These are phyloP conservation scores for Plasmodium cynomolgi DNA, from an alignment of 169 alveolate species.

Conservation along the genomic window DNA sequence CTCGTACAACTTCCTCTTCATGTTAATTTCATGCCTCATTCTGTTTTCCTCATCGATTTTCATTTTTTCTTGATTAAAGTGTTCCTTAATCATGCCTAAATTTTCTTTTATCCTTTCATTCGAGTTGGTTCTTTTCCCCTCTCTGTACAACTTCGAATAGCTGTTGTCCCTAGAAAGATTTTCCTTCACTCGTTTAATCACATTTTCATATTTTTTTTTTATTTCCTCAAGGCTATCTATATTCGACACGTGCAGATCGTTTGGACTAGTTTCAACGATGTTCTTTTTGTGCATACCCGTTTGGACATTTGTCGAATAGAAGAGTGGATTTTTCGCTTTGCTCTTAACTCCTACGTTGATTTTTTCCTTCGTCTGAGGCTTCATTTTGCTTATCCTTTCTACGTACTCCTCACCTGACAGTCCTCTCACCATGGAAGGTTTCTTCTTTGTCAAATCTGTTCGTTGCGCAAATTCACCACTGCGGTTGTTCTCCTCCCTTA, in stretches of 20 bases:
- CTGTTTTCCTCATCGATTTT: slow-evolving; percentile 30
- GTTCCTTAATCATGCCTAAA: slow-evolving; percentile 27
- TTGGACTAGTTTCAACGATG: not conserved
- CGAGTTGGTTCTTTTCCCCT: slow-evolving; percentile 11
- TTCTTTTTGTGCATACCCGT: not conserved
- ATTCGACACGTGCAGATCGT: not conserved
- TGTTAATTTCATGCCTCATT: slow-evolving; percentile 34
- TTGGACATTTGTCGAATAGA: slow-evolving; percentile 8
- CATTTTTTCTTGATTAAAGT: slow-evolving; percentile 24
- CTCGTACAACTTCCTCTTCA: slow-evolving; percentile 58
- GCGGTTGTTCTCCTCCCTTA: not conserved
- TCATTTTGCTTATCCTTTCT: not conserved
- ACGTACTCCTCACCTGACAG: not conserved
- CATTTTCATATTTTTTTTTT: slow-evolving; percentile 48
- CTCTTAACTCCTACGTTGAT: not conserved
- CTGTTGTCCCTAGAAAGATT: not conserved
- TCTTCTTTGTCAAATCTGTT: not conserved
- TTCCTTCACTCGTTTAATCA: slow-evolving; percentile 2
- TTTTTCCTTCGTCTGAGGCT: not conserved
- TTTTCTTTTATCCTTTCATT: slow-evolving; percentile 42
- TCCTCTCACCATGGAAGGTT: not conserved
- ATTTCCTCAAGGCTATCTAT: not conserved
- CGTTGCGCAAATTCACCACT: not conserved
- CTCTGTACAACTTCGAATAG: not conserved
- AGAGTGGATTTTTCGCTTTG: slow-evolving; percentile 15